Evolutionary conservation across 495 filamentous ascomycete species (phyloP).

Genomic region (Aspergillus leporis): DNA sequence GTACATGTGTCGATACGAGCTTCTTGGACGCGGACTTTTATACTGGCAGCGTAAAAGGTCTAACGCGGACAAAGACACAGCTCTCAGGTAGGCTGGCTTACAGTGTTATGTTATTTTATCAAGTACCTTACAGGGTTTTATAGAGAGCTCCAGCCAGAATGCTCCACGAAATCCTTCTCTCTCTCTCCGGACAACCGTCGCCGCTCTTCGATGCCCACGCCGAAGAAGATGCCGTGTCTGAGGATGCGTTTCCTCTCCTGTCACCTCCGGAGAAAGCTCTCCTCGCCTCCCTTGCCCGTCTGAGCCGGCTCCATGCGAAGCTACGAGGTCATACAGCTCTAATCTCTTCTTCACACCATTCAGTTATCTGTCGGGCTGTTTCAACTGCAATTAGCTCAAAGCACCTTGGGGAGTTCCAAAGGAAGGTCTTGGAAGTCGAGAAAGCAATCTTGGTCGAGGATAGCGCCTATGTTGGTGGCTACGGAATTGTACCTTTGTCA

Average conservation of each 20-base stretch:
- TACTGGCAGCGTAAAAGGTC: conserved; percentile 41
- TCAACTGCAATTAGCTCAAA: conserved; percentile 71
- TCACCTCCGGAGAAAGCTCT: conserved; percentile 81
- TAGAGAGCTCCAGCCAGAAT: conserved; percentile 55
- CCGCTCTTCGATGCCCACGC: conserved; percentile 64
- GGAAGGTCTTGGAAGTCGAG: conserved; percentile 83
- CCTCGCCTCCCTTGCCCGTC: conserved; percentile 68
- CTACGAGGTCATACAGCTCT: conserved; percentile 61
- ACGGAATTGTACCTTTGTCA: conserved; percentile 88
- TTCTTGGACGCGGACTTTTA: conserved; percentile 47
- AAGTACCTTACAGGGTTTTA: neutral
- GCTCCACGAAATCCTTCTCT: conserved; percentile 96
- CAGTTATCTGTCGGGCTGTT: conserved; percentile 84
- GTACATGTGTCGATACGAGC: conserved; percentile 55
- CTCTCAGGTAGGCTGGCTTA: conserved; percentile 23
- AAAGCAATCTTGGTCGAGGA: conserved; percentile 70
- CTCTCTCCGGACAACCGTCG: conserved; percentile 89
- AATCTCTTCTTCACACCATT: conserved; percentile 69
- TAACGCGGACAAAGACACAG: conserved; percentile 20
- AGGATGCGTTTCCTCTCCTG: conserved; percentile 53
- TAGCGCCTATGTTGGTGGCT: conserved; percentile 75
- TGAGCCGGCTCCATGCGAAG: conserved; percentile 73
- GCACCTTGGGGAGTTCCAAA: conserved; percentile 78
- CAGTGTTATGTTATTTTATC: neutral
- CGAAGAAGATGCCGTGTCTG: conserved; percentile 38